Percentiles rank a stretch among this genome's conserved stretches.
Evolutionary conservation across 805 yeast genomes (phyloP).

Genomic region (Spathaspora girioi): DNA sequence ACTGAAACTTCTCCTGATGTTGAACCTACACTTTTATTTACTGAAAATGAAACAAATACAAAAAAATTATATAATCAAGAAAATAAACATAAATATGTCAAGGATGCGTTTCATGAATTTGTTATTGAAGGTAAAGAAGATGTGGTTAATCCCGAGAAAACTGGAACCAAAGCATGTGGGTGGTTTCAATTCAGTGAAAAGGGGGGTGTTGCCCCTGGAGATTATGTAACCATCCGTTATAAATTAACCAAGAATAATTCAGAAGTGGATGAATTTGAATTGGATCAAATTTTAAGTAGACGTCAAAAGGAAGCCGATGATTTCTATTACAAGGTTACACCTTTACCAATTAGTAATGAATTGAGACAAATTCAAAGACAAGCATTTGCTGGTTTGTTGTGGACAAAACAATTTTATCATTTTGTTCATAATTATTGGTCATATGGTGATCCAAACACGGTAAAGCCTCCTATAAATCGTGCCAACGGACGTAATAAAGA

Average conservation of each 20-base stretch:
- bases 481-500: slow-evolving; percentile 85
- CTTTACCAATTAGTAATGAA: slow-evolving; percentile 77
- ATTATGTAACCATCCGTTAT: slow-evolving; percentile 80
- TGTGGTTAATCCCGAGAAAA: slow-evolving; percentile 64
- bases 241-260: slow-evolving; percentile 47
- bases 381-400: slow-evolving; percentile 88
- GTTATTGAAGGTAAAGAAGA: slow-evolving; percentile 56
- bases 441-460: slow-evolving; percentile 74
- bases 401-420: slow-evolving; percentile 91
- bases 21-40: slow-evolving; percentile 73
- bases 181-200: slow-evolving; percentile 75
- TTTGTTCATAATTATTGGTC: slow-evolving; percentile 85
- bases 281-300: slow-evolving; percentile 63
- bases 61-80: slow-evolving; percentile 60
- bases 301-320: slow-evolving; percentile 90
- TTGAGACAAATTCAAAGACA: slow-evolving; percentile 84
- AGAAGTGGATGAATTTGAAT: slow-evolving; percentile 67
- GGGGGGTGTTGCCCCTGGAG: slow-evolving; percentile 82
- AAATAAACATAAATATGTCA: slow-evolving; percentile 57
- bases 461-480: slow-evolving; percentile 73
- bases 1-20: slow-evolving; percentile 59
- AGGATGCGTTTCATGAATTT: slow-evolving; percentile 90
- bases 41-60: slow-evolving; percentile 86
- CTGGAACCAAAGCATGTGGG: slow-evolving; percentile 84
- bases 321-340: slow-evolving; percentile 84